Conservation (phyloP, 2,329 filamentous ascomycete genomes). For the Trematosphaeria pertusa region DNA sequence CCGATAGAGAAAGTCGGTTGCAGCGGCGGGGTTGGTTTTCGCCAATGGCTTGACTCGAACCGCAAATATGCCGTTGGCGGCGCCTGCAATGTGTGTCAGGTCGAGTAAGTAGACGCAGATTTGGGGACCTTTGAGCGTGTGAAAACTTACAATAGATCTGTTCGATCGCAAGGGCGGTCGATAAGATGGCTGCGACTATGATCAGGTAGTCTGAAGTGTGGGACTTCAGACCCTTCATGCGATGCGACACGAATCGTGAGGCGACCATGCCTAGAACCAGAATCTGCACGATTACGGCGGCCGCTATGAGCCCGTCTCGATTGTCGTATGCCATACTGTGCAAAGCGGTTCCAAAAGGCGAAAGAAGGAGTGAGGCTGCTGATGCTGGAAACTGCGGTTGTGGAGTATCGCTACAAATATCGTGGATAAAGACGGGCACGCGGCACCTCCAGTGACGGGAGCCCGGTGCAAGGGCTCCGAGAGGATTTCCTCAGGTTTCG, state of each 20-base stretch:
- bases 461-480: no score
- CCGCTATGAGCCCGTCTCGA: conserved; percentile 9
- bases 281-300: conserved; percentile 10
- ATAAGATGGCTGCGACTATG: conserved; percentile 4
- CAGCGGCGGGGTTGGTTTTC: conserved; percentile 2
- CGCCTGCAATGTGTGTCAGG: conserved; percentile 2
- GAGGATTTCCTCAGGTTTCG: no score
- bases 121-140: no score
- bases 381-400: background rate
- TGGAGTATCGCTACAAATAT: background rate
- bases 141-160: conserved; percentile 4
- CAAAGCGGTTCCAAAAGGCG: background rate
- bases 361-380: no score
- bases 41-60: background rate
- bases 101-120: no score
- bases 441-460: no score
- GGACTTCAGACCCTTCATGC: background rate
- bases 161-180: conserved; percentile 3
- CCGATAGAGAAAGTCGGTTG: conserved; percentile 4
- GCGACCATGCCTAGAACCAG: conserved; percentile 5
- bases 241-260: conserved; percentile 5
- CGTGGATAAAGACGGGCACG: background rate
- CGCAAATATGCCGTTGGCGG: conserved; percentile 1
- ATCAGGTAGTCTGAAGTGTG: conserved; percentile 10
- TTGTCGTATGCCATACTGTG: conserved; percentile 10